Conservation (phyloP, 2,329 filamentous ascomycete genomes). For the Rachicladosporium sp. region DNA sequence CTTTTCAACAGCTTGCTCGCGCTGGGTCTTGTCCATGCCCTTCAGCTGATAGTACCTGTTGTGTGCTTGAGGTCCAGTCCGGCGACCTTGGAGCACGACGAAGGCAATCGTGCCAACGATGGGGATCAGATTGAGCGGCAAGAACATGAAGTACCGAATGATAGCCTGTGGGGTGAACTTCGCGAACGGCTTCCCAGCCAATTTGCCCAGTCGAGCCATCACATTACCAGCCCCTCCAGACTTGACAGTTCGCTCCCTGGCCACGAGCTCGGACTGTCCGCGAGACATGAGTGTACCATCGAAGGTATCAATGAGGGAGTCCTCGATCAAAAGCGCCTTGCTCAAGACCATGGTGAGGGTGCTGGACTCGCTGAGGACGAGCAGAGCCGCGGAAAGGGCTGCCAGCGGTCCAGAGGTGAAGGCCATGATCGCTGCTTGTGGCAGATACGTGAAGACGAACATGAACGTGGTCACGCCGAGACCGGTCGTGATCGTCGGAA, state of each 20-base stretch:
- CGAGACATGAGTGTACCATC: constrained; percentile 54
- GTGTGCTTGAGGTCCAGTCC: constrained; percentile 42
- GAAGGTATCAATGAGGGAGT: constrained; percentile 78
- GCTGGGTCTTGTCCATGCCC: constrained; percentile 56
- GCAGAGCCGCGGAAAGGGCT: constrained; percentile 57
- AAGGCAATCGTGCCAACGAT: constrained; percentile 77
- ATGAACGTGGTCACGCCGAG: constrained; percentile 49
- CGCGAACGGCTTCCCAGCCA: constrained; percentile 42
- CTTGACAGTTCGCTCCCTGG: constrained; percentile 62
- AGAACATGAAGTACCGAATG: constrained; percentile 68
- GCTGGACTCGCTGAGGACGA: constrained; percentile 44
- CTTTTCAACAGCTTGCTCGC: constrained; percentile 55
- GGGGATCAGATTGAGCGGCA: constrained; percentile 88
- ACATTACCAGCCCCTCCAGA: constrained; percentile 36
- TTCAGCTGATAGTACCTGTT: constrained; percentile 83
- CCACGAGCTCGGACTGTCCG: constrained; percentile 50
- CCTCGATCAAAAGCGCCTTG: constrained; percentile 64
- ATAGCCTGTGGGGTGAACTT: constrained; percentile 46
- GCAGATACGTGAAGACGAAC: constrained; percentile 75
- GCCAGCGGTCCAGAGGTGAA: constrained; percentile 77
- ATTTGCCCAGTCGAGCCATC: constrained; percentile 44
- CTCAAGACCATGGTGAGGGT: constrained; percentile 41
- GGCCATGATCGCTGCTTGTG: constrained; percentile 69
- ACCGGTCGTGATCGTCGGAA: constrained; percentile 56
- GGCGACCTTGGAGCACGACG: constrained; percentile 54